These are phyloP conservation scores for Kuraishia floccosa DNA, from an alignment of 805 yeast genomes.

Conservation along the genomic window DNA sequence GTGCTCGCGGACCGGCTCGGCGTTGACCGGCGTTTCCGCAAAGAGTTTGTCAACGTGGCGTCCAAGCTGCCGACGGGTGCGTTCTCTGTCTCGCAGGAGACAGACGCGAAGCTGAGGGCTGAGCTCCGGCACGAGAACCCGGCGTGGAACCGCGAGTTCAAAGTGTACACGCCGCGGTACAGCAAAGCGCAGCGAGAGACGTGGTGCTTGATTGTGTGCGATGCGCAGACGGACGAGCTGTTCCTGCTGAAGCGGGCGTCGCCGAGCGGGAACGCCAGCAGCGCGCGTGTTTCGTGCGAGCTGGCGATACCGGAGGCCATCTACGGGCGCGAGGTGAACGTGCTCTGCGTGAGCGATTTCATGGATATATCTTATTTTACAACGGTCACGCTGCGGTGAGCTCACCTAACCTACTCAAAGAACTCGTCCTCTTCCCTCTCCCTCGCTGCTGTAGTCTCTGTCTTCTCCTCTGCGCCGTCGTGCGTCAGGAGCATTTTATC, in stretches of 20 bases:
- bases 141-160: conserved; percentile 45
- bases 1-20: conserved; percentile 22
- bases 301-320: conserved; percentile 39
- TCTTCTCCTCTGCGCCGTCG: background rate
- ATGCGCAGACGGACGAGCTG: conserved; percentile 39
- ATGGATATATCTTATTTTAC: no score
- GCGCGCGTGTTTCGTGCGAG: conserved; percentile 28
- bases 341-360: conserved; percentile 56
- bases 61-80: conserved; percentile 53
- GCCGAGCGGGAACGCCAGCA: conserved; percentile 27
- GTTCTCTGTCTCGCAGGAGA: conserved; percentile 25
- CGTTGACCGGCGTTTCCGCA: conserved; percentile 27
- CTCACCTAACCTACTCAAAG: conserved; percentile 5
- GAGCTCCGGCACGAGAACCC: conserved; percentile 41
- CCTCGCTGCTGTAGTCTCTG: background rate
- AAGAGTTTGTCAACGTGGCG: conserved; percentile 41
- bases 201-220: conserved; percentile 70
- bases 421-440: conserved; percentile 4
- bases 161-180: conserved; percentile 66
- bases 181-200: conserved; percentile 89
- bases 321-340: conserved; percentile 29
- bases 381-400: no score
- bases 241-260: conserved; percentile 65
- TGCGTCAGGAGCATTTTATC: background rate
- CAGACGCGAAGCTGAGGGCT: conserved; percentile 24